Evolutionary conservation across 2,329 filamentous ascomycete genomes (phyloP).

Genomic region (Paramyrothecium roridum): DNA sequence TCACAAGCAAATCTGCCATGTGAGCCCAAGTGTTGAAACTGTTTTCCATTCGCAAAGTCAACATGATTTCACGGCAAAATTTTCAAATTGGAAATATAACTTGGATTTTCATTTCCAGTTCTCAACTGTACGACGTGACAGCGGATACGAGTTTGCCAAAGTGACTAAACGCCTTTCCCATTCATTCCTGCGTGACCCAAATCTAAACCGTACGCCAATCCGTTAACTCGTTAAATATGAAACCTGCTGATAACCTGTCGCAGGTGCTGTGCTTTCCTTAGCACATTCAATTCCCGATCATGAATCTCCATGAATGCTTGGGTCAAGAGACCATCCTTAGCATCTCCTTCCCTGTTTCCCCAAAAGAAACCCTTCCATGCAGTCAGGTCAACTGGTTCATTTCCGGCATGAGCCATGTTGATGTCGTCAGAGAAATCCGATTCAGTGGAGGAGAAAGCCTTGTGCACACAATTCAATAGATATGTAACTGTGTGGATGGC

Average conservation of each 20-base stretch:
- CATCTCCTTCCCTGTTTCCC: slow-evolving; percentile 4
- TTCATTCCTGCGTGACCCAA: too few relatives aligned
- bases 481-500: slow-evolving; percentile 10
- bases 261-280: slow-evolving; percentile 6
- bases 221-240: slow-evolving; percentile 4
- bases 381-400: neutral
- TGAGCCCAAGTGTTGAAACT: too few relatives aligned
- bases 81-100: too few relatives aligned
- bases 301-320: slow-evolving; percentile 9
- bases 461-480: slow-evolving; percentile 7
- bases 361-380: slow-evolving; percentile 8
- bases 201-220: too few relatives aligned
- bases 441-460: neutral
- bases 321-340: slow-evolving; percentile 6
- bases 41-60: too few relatives aligned
- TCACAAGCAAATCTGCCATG: too few relatives aligned
- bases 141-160: too few relatives aligned
- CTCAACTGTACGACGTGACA: too few relatives aligned
- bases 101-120: too few relatives aligned
- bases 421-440: neutral
- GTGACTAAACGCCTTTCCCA: too few relatives aligned
- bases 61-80: too few relatives aligned
- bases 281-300: slow-evolving; percentile 7
- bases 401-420: neutral
- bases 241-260: slow-evolving; percentile 8